These are phyloP conservation scores for Cercophora sp. DNA, from an alignment of 495 filamentous ascomycete species.

Conservation along the genomic window DNA sequence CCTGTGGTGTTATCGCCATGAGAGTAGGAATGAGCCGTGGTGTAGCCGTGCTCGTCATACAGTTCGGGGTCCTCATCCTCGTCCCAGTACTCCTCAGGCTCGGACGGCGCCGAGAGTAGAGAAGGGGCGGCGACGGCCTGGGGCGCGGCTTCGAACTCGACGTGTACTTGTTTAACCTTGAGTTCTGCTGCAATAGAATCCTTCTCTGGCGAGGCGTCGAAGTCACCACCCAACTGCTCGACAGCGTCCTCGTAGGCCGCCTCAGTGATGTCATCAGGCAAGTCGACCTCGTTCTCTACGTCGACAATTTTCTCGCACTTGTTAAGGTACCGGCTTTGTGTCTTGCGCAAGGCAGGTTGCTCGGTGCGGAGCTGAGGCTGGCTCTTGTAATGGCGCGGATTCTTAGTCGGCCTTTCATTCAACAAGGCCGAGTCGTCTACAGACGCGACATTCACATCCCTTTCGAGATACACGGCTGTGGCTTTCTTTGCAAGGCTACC, in stretches of 20 bases:
- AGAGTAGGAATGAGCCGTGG: conserved; percentile 70
- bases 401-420: conserved; percentile 29
- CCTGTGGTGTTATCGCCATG: conserved; percentile 79
- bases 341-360: conserved; percentile 26
- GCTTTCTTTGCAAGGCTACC: conserved; percentile 57
- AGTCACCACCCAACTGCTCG: conserved; percentile 29
- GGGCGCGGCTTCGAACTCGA: conserved; percentile 1
- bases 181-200: too few species aligned
- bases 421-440: conserved; percentile 18
- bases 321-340: conserved; percentile 29
- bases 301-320: conserved; percentile 21
- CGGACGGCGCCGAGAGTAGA: conserved; percentile 32
- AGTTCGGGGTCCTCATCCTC: conserved; percentile 72
- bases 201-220: conserved; percentile 4
- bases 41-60: conserved; percentile 79
- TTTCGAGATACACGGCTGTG: conserved; percentile 66
- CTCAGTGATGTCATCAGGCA: conserved; percentile 35
- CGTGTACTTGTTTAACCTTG: conserved; percentile 1
- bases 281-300: conserved; percentile 20
- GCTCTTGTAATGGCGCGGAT: conserved; percentile 43
- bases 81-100: conserved; percentile 72
- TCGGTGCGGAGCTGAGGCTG: conserved; percentile 34
- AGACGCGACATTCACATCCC: conserved; percentile 19
- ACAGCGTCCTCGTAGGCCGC: conserved; percentile 41
- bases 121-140: conserved; percentile 16